Percentiles rank a stretch among this genome's conserved stretches.
Conservation (phyloP, 352 stramenopile genomes). For the Phytopythium mirpurense region DNA sequence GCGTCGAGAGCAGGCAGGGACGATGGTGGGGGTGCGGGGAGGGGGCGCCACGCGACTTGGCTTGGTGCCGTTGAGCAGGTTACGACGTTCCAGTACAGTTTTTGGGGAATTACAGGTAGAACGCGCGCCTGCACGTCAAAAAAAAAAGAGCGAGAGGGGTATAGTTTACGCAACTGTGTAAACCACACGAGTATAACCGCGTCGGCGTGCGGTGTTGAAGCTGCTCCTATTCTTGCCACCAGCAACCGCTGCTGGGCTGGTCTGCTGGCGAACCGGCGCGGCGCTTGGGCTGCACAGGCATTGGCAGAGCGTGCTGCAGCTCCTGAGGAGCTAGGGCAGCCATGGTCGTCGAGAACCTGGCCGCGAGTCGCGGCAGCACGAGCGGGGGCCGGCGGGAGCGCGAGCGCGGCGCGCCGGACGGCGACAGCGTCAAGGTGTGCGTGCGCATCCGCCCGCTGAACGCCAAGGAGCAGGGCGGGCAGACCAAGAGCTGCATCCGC, state of each 20-base stretch:
- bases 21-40: too few relatives aligned
- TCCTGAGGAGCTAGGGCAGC: not conserved
- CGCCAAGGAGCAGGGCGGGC: slow-evolving; percentile 54
- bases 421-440: slow-evolving; percentile 69
- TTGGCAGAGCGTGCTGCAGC: not conserved
- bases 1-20: too few relatives aligned
- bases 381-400: slow-evolving; percentile 14
- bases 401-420: slow-evolving; percentile 6
- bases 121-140: too few relatives aligned
- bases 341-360: slow-evolving; percentile 3
- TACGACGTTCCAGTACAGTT: too few relatives aligned
- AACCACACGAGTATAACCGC: too few relatives aligned
- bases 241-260: too few relatives aligned
- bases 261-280: slow-evolving; percentile 1
- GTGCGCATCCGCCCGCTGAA: slow-evolving; percentile 68
- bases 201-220: too few relatives aligned
- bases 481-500: slow-evolving; percentile 75
- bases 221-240: slow-evolving; percentile 2
- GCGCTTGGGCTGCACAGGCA: not conserved
- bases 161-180: too few relatives aligned
- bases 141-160: too few relatives aligned
- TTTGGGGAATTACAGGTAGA: too few relatives aligned
- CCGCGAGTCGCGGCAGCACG: not conserved
- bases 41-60: too few relatives aligned
- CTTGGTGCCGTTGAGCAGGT: too few relatives aligned